Conservation (phyloP, 2,329 filamentous ascomycete genomes). For the Sclerotinia spermophila region DNA sequence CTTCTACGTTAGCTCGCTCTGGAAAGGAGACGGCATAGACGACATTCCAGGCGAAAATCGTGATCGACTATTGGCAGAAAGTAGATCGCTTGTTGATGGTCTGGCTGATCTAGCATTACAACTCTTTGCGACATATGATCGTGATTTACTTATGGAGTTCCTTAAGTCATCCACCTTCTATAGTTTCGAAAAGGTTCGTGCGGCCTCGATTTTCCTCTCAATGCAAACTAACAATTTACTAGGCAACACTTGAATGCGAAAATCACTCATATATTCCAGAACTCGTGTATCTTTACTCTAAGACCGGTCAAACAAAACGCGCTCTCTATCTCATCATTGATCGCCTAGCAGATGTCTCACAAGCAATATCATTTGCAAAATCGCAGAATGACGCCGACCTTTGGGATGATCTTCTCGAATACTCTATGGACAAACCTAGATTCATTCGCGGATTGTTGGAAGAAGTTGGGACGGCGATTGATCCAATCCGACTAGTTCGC, state of each 20-base stretch:
- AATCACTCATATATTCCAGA: constrained; percentile 78
- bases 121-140: constrained; percentile 81
- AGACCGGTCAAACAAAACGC: constrained; percentile 89
- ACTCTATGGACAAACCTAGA: constrained; percentile 94
- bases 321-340: constrained; percentile 92
- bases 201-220: neutral
- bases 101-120: constrained; percentile 85
- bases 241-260: constrained; percentile 76
- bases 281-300: constrained; percentile 92
- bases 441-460: constrained; percentile 92
- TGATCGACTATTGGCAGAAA: constrained; percentile 56
- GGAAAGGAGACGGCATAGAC: constrained; percentile 67
- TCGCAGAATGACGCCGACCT: constrained; percentile 87
- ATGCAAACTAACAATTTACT: constrained; percentile 25
- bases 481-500: constrained; percentile 84
- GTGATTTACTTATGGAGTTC: constrained; percentile 78
- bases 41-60: constrained; percentile 52
- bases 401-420: constrained; percentile 91
- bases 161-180: constrained; percentile 82
- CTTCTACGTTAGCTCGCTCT: constrained; percentile 86
- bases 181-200: constrained; percentile 67
- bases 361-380: constrained; percentile 92
- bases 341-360: constrained; percentile 82
- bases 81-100: constrained; percentile 69
- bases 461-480: constrained; percentile 89